Base-by-base conservation (phyloP, 768 basidiomycete species). In the Psilocybe sp. region DNA sequence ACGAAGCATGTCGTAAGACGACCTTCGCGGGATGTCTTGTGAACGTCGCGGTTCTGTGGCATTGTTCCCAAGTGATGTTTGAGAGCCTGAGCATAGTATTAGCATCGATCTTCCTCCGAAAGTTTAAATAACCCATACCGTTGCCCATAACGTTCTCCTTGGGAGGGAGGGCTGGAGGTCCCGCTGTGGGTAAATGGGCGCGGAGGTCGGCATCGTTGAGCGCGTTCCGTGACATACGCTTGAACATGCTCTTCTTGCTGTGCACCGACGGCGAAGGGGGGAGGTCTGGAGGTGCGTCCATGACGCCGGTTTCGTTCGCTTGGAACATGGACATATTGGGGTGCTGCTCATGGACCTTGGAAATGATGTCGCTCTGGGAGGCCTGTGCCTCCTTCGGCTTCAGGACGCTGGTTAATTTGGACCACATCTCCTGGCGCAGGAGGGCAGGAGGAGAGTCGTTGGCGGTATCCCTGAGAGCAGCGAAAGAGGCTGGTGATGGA, bases 261-360 rank as follows among this genome's bases (percentile, higher is more conserved):
- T 69, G 65, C 53, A 70, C 79, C 7, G 80, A 77, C 1, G 80
- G 81, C 0, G 80, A 83, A 20, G 65, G 64, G 1, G 80, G 80
- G 5, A 77, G 76, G 40, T 66, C 71, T 4, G 68, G 67, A 23
- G 59, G 62, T 1, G 65, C 52, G 20, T 55, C 53, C 1, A 60
- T 36, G 4, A 60, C 60, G 3, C 59, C 55, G 45, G 70, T 66
- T 33, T 70, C 64, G 36, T 64, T 53, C 39, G 66, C 57, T 51
- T 81, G 77, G 53, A 82, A 82, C 52, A 81, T 69, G 18, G 84
- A 84, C 46, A 82, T 60, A 62, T 82, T 83, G 18, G 80, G 81
- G 50, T 84, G 81, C 48, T 82, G 80, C 61, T 84, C 79, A 51
- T 73, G 76, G 28, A 82, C 77, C 58, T 71, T 74, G 43, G 68